Conservation (phyloP, 2,329 filamentous ascomycete genomes). For the Pseudogymnoascus sp. region DNA sequence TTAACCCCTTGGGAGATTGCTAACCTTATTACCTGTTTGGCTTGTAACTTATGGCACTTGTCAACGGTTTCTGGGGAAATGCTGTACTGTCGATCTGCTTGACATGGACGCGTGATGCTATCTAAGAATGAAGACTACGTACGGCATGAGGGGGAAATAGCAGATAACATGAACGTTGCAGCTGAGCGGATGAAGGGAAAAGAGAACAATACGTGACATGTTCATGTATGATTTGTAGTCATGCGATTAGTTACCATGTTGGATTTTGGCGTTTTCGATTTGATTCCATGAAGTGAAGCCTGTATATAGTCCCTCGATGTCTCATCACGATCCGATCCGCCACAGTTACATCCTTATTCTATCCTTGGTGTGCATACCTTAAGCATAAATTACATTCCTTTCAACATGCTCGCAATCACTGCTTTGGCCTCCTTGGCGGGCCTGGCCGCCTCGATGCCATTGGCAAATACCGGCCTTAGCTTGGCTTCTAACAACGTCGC, state of each 20-base stretch:
- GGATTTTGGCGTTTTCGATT: background rate
- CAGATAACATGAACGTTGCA: constrained; percentile 3
- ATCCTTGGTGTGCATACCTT: background rate
- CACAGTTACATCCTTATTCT: background rate
- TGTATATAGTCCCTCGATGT: background rate
- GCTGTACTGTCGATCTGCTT: background rate
- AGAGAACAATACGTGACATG: background rate
- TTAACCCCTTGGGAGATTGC: background rate
- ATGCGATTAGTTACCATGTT: background rate
- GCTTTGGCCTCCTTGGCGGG: constrained; percentile 22
- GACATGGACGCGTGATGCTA: background rate
- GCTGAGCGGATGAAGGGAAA: constrained; percentile 2
- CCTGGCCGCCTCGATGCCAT: constrained; percentile 27
- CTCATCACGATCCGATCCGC: background rate
- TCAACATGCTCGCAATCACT: constrained; percentile 25
- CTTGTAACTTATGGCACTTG: background rate
- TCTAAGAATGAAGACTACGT: background rate
- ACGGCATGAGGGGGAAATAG: background rate
- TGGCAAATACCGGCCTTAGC: constrained; percentile 36
- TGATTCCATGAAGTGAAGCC: background rate
- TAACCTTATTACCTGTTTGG: background rate
- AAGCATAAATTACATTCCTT: constrained; percentile 5
- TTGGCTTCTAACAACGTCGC: constrained; percentile 49
- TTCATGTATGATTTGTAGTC: background rate
- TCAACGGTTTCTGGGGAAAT: background rate